These are phyloP conservation scores for Bullera alba DNA, from an alignment of 768 basidiomycete genomes.

Conservation along the genomic window DNA sequence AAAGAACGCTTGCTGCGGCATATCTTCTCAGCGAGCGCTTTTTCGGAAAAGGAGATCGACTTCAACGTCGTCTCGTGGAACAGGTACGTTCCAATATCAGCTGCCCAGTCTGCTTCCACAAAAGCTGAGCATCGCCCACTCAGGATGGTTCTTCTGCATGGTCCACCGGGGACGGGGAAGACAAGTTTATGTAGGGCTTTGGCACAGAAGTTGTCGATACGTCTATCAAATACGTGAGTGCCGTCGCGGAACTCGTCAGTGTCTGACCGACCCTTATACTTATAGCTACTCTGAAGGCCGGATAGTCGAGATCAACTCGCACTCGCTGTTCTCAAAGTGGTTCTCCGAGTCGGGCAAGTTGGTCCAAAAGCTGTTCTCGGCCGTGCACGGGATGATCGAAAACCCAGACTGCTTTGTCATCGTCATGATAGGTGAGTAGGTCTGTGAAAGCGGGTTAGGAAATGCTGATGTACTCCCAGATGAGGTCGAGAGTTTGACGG, in stretches of 20 bases:
- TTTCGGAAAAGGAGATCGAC: constrained; percentile 61
- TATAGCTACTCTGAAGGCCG: constrained; percentile 75
- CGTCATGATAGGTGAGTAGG: constrained; percentile 72
- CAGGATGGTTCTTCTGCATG: constrained; percentile 80
- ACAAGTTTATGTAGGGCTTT: constrained; percentile 89
- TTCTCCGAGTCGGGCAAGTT: constrained; percentile 98
- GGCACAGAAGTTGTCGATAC: constrained; percentile 88
- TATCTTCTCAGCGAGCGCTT: constrained; percentile 86
- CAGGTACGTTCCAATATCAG: constrained; percentile 49
- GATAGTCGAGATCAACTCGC: constrained; percentile 93
- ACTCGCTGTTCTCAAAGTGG: constrained; percentile 97
- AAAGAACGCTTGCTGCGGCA: constrained; percentile 86
- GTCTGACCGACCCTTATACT: background rate
- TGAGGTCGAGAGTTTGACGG: constrained; percentile 92
- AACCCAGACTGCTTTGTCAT: constrained; percentile 87
- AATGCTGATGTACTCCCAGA: too few relatives aligned
- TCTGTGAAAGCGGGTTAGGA: too few relatives aligned
- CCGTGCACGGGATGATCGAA: constrained; percentile 82
- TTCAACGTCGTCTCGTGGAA: constrained; percentile 90
- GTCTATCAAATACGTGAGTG: constrained; percentile 70
- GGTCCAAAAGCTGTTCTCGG: constrained; percentile 78
- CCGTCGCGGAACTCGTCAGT: background rate
- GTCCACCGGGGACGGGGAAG: constrained; percentile 96
- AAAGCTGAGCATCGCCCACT: background rate
- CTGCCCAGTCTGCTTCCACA: too few relatives aligned